Conservation (phyloP, 352 stramenopile genomes). For the Phytopythium boreale region DNA sequence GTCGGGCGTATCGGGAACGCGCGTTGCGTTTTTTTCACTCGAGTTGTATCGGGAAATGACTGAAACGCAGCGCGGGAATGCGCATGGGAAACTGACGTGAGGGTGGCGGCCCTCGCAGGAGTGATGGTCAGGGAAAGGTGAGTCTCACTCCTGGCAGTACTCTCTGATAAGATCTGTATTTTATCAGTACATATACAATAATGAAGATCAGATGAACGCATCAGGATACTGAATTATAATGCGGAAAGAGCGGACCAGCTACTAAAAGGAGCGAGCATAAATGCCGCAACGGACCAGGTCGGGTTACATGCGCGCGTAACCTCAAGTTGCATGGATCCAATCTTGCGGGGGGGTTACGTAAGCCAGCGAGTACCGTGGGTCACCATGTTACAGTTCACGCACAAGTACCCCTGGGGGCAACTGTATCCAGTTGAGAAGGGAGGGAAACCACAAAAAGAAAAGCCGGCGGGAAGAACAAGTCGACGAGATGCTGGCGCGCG, state of each 20-base stretch:
- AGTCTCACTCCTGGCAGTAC: background rate
- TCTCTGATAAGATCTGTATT: background rate
- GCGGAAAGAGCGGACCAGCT: background rate
- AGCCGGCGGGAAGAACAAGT: background rate
- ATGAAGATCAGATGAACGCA: too few relatives aligned
- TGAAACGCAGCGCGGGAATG: background rate
- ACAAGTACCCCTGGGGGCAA: background rate
- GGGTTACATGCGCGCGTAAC: background rate
- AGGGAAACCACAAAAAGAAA: slow-evolving; percentile 1
- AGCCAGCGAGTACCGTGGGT: too few relatives aligned
- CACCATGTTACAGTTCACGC: background rate
- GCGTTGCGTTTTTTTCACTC: background rate
- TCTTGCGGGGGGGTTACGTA: background rate
- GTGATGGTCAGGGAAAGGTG: background rate
- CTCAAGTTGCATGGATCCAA: background rate
- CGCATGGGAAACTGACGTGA: background rate
- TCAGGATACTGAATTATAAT: too few relatives aligned
- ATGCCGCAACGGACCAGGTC: background rate
- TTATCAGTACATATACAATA: background rate
- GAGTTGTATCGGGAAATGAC: background rate
- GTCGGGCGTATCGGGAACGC: background rate
- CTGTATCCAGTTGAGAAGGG: background rate
- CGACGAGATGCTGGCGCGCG: background rate
- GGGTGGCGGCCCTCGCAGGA: background rate
- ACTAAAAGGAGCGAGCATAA: background rate